These are phyloP conservation scores for Kwoniella europaea DNA, from an alignment of 768 basidiomycete species.

Conservation along the genomic window DNA sequence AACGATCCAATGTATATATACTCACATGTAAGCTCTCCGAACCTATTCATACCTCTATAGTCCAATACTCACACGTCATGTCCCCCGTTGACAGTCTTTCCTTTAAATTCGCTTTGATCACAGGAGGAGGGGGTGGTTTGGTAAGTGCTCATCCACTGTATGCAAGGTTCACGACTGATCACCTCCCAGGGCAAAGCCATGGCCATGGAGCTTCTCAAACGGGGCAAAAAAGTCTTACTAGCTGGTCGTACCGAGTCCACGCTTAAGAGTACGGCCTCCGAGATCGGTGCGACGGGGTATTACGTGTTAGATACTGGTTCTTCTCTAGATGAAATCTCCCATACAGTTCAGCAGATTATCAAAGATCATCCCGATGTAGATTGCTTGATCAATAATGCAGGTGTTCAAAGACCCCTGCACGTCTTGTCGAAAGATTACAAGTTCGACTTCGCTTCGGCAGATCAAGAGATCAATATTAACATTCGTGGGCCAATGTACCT, in stretches of 20 bases:
- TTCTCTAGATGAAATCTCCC: slow-evolving; percentile 14
- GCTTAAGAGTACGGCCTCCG: slow-evolving; percentile 27
- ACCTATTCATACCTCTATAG: background rate
- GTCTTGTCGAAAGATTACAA: slow-evolving; percentile 31
- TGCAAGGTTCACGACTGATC: background rate
- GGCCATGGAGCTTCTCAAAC: slow-evolving; percentile 34
- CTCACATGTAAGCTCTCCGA: too few relatives aligned
- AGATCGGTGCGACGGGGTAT: slow-evolving; percentile 40
- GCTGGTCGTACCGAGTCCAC: slow-evolving; percentile 35
- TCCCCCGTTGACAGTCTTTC: slow-evolving; percentile 14
- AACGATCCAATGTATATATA: too few relatives aligned
- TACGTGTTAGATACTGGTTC: slow-evolving; percentile 43
- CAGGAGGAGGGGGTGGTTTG: slow-evolving; percentile 40
- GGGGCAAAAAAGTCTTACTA: slow-evolving; percentile 39
- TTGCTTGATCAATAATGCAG: slow-evolving; percentile 49
- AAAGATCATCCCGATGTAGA: slow-evolving; percentile 43
- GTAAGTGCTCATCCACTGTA: too few relatives aligned
- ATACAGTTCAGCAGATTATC: slow-evolving; percentile 31
- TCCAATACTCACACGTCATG: slow-evolving; percentile 1
- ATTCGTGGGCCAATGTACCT: slow-evolving; percentile 42
- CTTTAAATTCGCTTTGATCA: slow-evolving; percentile 42
- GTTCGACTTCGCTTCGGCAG: slow-evolving; percentile 34
- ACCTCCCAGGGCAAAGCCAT: slow-evolving; percentile 39
- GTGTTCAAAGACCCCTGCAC: slow-evolving; percentile 37
- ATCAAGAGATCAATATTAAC: slow-evolving; percentile 45